Evolutionary conservation across 345 rosid genomes (phyloP).

Genomic region (Salix caprea): DNA sequence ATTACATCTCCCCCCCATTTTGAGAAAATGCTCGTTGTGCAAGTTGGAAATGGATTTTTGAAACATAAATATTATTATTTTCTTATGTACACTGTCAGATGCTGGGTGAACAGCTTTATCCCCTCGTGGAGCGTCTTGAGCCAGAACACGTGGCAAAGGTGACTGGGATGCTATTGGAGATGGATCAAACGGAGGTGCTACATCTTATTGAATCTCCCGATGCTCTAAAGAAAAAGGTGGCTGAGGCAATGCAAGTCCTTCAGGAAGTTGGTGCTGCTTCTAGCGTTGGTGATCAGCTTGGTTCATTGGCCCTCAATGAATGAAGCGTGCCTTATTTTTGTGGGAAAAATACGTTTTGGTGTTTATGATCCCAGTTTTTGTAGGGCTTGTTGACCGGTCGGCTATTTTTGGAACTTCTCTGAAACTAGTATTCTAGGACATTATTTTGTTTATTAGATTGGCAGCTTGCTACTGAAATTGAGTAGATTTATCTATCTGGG

Average conservation of each 20-base stretch:
- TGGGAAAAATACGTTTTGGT: background rate
- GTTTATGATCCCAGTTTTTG: conserved; percentile 9
- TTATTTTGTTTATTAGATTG: background rate
- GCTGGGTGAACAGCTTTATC: conserved; percentile 72
- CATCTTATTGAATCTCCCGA: conserved; percentile 70
- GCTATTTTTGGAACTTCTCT: background rate
- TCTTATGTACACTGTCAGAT: conserved; percentile 31
- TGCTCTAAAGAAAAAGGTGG: conserved; percentile 61
- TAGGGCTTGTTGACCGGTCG: conserved; percentile 9
- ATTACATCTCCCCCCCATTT: background rate
- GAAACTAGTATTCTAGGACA: conserved; percentile 7
- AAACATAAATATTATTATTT: background rate
- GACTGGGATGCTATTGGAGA: conserved; percentile 76
- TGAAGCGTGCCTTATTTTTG: conserved; percentile 3
- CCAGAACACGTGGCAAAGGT: conserved; percentile 57
- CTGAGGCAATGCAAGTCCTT: conserved; percentile 65
- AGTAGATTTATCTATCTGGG: background rate
- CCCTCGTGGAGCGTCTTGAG: conserved; percentile 54
- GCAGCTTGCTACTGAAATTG: background rate
- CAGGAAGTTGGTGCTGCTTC: conserved; percentile 29
- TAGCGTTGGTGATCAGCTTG: conserved; percentile 33
- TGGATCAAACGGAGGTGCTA: conserved; percentile 67
- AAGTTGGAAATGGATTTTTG: background rate
- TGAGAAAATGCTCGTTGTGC: background rate
- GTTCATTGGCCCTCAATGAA: conserved; percentile 23